phyloP scores from a whole-genome alignment of 1,139 yeast genomes.

The Geotrichum candidum region DNA sequence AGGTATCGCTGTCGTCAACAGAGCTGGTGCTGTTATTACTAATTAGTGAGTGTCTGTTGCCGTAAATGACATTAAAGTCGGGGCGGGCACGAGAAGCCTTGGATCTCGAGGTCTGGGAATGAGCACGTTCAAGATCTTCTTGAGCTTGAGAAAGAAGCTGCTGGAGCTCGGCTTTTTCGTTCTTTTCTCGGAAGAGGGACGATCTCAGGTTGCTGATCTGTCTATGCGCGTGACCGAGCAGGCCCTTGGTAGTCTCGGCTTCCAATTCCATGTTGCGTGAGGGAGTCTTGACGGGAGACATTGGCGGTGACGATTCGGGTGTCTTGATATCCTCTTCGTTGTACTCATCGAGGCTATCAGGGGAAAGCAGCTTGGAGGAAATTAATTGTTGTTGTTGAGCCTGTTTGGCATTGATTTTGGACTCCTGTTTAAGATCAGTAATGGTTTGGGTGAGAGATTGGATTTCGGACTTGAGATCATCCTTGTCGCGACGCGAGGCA shows the following conservation, averaged over 20 bases:
- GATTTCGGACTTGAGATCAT: constrained; percentile 27
- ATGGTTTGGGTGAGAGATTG: constrained; percentile 20
- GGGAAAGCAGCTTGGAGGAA: not conserved
- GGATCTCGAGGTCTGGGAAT: not conserved
- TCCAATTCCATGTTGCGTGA: constrained; percentile 52
- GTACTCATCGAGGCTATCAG: not conserved
- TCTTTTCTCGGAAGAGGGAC: constrained; percentile 32
- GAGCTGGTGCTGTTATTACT: constrained; percentile 5
- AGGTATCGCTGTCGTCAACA: constrained; percentile 25
- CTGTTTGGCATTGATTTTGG: constrained; percentile 32
- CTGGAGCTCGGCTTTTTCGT: constrained; percentile 35
- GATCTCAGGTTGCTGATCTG: constrained; percentile 29
- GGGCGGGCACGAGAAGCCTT: not conserved
- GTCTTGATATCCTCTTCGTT: constrained; percentile 29
- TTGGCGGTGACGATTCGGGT: constrained; percentile 36
- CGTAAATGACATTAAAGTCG: not conserved
- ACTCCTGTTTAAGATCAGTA: constrained; percentile 19
- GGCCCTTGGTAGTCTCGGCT: constrained; percentile 60
- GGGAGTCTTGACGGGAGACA: constrained; percentile 44
- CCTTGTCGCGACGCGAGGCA: constrained; percentile 22
- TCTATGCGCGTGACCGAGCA: constrained; percentile 60
- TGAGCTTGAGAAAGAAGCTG: constrained; percentile 27
- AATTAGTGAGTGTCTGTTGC: not conserved
- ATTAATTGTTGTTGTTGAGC: not conserved
- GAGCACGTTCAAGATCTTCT: constrained; percentile 21